Percentiles rank a stretch among this genome's conserved stretches.
Conservation (phyloP, 768 basidiomycete species). For the Suillus tomentosus region DNA sequence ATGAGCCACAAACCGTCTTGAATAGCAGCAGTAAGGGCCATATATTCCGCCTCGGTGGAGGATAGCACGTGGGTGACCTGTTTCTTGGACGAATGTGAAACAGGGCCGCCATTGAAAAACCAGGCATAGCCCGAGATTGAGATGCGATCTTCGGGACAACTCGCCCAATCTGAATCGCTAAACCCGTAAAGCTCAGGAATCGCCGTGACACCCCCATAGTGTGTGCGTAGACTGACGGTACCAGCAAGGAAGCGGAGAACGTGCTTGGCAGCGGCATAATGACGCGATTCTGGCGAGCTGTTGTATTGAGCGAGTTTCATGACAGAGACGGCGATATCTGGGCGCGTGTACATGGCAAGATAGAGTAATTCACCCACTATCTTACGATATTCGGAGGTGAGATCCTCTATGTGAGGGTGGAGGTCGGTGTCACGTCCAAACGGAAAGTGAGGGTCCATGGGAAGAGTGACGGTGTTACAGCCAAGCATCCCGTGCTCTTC, state of each 20-base stretch:
- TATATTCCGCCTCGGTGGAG: too few species aligned
- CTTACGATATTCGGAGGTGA: constrained; percentile 11
- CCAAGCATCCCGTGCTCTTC: constrained; percentile 25
- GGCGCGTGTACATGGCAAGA: too few species aligned
- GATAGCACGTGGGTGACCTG: too few species aligned
- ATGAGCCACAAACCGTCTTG: too few species aligned
- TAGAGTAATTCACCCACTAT: constrained; percentile 31
- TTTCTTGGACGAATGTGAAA: too few species aligned
- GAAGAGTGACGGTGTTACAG: constrained; percentile 23
- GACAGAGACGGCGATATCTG: constrained; percentile 31
- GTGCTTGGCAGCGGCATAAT: constrained; percentile 26
- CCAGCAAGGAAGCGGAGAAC: constrained; percentile 10
- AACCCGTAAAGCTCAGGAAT: too few species aligned
- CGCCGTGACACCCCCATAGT: too few species aligned
- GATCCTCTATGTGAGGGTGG: constrained; percentile 34
- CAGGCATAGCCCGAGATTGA: too few species aligned
- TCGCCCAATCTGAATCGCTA: too few species aligned
- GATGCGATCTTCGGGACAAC: too few species aligned
- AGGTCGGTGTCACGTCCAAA: constrained; percentile 6
- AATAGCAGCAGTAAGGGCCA: too few species aligned
- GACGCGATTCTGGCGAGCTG: constrained; percentile 27
- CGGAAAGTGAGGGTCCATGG: constrained; percentile 19
- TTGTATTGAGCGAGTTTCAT: constrained; percentile 33
- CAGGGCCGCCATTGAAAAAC: too few species aligned
- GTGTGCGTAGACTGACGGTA: constrained; percentile 1